phyloP scores from a whole-genome alignment of 2,329 filamentous ascomycete genomes.

The Paracamarosporium sp. region DNA sequence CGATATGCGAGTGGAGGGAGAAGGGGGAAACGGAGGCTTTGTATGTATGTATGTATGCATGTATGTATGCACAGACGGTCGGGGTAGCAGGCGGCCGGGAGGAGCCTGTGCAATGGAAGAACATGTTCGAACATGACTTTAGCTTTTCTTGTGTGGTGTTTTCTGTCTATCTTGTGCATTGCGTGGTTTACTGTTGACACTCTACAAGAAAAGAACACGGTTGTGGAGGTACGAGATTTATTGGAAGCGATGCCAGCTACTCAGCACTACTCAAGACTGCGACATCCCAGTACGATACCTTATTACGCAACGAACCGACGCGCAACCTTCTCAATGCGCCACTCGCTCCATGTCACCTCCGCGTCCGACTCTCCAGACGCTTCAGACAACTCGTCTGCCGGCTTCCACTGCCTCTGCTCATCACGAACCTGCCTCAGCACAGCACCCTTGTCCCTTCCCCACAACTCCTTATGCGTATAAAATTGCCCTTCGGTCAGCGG shows the following conservation, averaged over 20 bases:
- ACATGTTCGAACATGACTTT: not conserved
- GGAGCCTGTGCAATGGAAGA: not conserved
- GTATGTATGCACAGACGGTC: constrained; percentile 1
- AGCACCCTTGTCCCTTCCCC: constrained; percentile 19
- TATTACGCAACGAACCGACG: constrained; percentile 19
- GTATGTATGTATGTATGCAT: constrained; percentile 4
- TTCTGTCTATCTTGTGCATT: not conserved
- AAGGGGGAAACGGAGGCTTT: constrained; percentile 1
- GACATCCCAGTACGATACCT: not conserved
- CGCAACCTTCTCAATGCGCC: constrained; percentile 9
- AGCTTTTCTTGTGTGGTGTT: not conserved
- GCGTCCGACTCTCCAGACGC: not conserved
- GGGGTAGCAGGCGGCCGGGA: not conserved
- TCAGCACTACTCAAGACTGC: not conserved
- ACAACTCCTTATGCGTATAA: constrained; percentile 39
- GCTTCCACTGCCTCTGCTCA: constrained; percentile 6
- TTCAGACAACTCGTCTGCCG: not conserved
- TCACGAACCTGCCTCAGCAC: not conserved
- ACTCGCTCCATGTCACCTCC: not conserved
- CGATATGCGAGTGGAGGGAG: not conserved
- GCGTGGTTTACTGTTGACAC: not conserved
- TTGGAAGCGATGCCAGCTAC: not conserved
- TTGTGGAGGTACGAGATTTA: not conserved
- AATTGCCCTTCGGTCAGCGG: constrained; percentile 18
- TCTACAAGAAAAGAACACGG: not conserved